Evolutionary conservation across 768 basidiomycete genomes (phyloP).

Genomic region (Albatrellus ellisii): DNA sequence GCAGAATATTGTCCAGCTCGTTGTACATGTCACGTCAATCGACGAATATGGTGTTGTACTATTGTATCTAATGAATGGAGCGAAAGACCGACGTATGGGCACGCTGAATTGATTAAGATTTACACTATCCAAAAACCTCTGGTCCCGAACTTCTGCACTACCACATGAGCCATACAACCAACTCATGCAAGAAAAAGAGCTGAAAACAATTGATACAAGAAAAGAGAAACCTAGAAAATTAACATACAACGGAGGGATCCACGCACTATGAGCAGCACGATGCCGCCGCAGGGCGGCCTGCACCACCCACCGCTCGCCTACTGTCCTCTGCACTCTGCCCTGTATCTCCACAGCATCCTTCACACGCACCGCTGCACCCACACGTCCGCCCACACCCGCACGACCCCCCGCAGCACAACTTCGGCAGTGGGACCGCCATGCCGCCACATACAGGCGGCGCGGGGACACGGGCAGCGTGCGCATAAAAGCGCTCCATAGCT

Average conservation of each 20-base stretch:
- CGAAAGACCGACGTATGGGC: too few relatives aligned
- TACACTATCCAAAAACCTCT: too few relatives aligned
- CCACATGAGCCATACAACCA: too few relatives aligned
- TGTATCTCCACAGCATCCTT: conserved; percentile 7
- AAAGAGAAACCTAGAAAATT: not conserved
- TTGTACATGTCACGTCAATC: too few relatives aligned
- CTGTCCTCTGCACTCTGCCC: not conserved
- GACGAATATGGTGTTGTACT: too few relatives aligned
- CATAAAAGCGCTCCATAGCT: conserved; percentile 10
- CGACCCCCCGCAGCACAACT: conserved; percentile 13
- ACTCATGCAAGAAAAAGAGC: not conserved
- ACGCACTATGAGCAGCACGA: not conserved
- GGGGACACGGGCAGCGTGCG: conserved; percentile 9
- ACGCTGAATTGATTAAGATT: too few relatives aligned
- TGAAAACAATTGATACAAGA: not conserved
- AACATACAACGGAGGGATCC: not conserved
- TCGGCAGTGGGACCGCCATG: conserved; percentile 10
- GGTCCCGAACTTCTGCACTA: too few relatives aligned
- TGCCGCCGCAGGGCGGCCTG: not conserved
- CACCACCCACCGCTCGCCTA: not conserved
- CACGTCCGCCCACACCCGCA: conserved; percentile 10
- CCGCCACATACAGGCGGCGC: conserved; percentile 10
- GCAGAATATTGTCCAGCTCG: too few relatives aligned
- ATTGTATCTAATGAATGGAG: too few relatives aligned
- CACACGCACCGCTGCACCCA: conserved; percentile 10